Evolutionary conservation across 805 yeast species (phyloP).

Genomic region (Tetrapisispora namnaoensis): DNA sequence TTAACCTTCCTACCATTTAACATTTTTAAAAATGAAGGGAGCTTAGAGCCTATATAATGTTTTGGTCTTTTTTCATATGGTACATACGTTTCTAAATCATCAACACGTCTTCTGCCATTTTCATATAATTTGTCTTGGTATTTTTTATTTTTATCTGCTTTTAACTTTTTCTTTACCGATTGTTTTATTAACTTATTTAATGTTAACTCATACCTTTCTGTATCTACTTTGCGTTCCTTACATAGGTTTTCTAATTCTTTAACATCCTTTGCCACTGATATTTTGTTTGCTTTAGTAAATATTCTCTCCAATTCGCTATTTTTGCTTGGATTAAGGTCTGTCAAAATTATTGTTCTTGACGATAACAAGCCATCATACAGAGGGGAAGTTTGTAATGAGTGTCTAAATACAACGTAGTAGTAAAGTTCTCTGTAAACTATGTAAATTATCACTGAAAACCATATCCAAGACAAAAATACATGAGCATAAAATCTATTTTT

Average conservation of each 20-base stretch:
- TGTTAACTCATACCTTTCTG: constrained; percentile 55
- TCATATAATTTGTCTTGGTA: constrained; percentile 23
- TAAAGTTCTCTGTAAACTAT: constrained; percentile 66
- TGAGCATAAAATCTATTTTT: constrained; percentile 65
- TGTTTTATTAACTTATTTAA: constrained; percentile 50
- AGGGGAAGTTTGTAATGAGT: constrained; percentile 64
- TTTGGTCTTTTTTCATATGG: constrained; percentile 72
- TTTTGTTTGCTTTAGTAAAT: constrained; percentile 52
- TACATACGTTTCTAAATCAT: constrained; percentile 53
- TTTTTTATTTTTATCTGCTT: constrained; percentile 48
- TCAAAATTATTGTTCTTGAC: constrained; percentile 62
- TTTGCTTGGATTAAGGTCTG: constrained; percentile 48
- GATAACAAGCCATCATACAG: constrained; percentile 58
- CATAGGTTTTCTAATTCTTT: constrained; percentile 45
- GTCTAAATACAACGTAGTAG: constrained; percentile 62
- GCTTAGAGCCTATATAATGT: constrained; percentile 43
- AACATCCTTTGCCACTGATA: constrained; percentile 59
- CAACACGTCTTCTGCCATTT: constrained; percentile 41
- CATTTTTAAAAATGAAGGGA: constrained; percentile 46
- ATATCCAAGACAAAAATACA: constrained; percentile 65
- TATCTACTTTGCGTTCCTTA: constrained; percentile 54
- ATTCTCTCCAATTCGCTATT: constrained; percentile 44
- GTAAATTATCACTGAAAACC: constrained; percentile 55
- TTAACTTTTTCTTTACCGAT: constrained; percentile 46
- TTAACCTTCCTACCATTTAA: constrained; percentile 46